phyloP scores from a whole-genome alignment of 23 red algal genomes.

The Gracilaria gracilis region DNA sequence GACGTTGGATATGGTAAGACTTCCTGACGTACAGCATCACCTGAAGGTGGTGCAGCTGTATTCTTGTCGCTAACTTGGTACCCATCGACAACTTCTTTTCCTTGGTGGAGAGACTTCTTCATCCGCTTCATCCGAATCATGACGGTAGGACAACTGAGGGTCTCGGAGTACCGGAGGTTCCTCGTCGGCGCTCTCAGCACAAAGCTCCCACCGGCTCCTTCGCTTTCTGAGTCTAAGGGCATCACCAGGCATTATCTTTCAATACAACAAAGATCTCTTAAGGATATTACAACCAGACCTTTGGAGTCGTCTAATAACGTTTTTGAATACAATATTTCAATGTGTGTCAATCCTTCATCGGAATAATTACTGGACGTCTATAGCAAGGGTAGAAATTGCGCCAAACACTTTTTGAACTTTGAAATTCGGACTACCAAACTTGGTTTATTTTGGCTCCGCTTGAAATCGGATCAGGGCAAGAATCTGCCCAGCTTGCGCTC shows the following conservation, averaged over 20 bases:
- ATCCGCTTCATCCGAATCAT: background rate
- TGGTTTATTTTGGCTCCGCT: background rate
- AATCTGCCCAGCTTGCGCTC: background rate
- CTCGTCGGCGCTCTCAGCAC: background rate
- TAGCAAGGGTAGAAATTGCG: too few species aligned
- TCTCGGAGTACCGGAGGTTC: background rate
- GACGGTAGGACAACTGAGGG: background rate
- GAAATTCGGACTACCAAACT: background rate
- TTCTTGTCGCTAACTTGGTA: background rate
- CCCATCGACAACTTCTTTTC: background rate
- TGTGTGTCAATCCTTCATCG: too few species aligned
- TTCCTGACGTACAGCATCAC: background rate
- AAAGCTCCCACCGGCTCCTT: background rate
- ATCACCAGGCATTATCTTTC: background rate
- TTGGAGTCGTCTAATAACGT: too few species aligned
- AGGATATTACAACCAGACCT: too few species aligned
- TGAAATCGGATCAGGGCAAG: background rate
- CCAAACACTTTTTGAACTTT: too few species aligned
- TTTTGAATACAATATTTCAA: too few species aligned
- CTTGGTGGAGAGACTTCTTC: background rate
- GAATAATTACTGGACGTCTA: too few species aligned
- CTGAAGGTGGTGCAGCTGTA: background rate
- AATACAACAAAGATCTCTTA: too few species aligned
- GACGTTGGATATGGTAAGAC: background rate
- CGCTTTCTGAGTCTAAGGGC: background rate